Evolutionary conservation across 2,329 filamentous ascomycete genomes (phyloP).

Genomic region (Aspergillus bombycis): DNA sequence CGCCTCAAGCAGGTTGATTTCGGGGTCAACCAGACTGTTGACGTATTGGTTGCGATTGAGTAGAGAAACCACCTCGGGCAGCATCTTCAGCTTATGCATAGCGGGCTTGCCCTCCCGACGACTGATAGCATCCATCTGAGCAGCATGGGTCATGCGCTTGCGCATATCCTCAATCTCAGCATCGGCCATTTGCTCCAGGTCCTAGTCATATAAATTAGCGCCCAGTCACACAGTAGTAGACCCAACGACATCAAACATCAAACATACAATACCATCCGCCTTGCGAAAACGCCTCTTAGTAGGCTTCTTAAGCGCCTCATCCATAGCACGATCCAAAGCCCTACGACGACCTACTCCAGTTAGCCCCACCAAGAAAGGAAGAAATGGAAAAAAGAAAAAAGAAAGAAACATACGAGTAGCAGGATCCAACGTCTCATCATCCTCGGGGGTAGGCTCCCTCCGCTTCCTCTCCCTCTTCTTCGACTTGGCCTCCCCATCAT

Average conservation of each 20-base stretch:
- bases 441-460: constrained; percentile 60
- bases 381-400: not conserved
- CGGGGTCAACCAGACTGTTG: constrained; percentile 85
- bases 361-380: constrained; percentile 1
- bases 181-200: constrained; percentile 87
- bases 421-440: constrained; percentile 78
- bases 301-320: constrained; percentile 83
- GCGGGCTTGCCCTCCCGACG: constrained; percentile 80
- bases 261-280: constrained; percentile 82
- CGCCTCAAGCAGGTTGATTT: constrained; percentile 91
- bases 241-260: not conserved
- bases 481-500: constrained; percentile 50
- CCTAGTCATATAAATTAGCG: constrained; percentile 53
- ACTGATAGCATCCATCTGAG: constrained; percentile 80
- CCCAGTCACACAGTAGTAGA: not conserved
- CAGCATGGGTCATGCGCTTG: constrained; percentile 86
- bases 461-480: constrained; percentile 56
- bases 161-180: constrained; percentile 87
- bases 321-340: constrained; percentile 83
- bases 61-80: constrained; percentile 85
- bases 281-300: constrained; percentile 71
- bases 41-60: constrained; percentile 84
- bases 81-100: constrained; percentile 88
- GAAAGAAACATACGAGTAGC: constrained; percentile 68
- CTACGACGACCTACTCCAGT: constrained; percentile 64